Evolutionary conservation across 345 rosid genomes (phyloP), one percentile per base, ranked within the genome.

Genomic region (Syzygium grande): DNA sequence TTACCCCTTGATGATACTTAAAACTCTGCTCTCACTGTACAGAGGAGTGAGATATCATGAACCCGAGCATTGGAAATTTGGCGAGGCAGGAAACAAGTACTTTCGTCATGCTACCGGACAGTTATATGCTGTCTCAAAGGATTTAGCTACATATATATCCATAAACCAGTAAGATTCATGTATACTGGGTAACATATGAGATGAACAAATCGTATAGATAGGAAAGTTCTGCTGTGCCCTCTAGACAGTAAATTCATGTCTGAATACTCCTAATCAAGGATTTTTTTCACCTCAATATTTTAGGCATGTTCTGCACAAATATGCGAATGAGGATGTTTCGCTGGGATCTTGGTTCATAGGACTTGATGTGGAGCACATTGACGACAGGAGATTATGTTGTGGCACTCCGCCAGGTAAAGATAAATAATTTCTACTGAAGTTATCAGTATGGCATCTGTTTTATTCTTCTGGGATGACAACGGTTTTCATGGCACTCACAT

Each of bases 21-120:
- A 73, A 73, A 73, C 4, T 53, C n/a, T 41, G 46, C 43, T 52
- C 43, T 29, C 27, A 9, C 46, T 30, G 83, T 90, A 88, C 92
- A 98, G 99, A 92, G 99, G 99, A 41, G 99, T 98, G 87, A 94
- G 99, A 86, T 98, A 96, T 92, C 99, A 98, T 84, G 99, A 98
- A 90, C 99, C 99, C 0, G 98, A 96, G 93, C 90, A 94, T 89
- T 97, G 99, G 99, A 98, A 98, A 90, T 98, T 98, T 86, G 99
- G 99, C 1, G 96, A 94, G 87, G 87, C 96, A 7, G 99, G 99
- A 91, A 98, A 96, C 92, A 96, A 93, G 90, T 98, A 98, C 91
- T 96, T 98, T 86, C 98, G 99, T 78, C 99, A 98, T 89, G 99
- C 98, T 87, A 96, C 99, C 7, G 99, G 99, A 52, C 98, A 98